These are phyloP conservation scores for Blastocystis sp. DNA, from an alignment of 352 stramenopile genomes.

Conservation along the genomic window DNA sequence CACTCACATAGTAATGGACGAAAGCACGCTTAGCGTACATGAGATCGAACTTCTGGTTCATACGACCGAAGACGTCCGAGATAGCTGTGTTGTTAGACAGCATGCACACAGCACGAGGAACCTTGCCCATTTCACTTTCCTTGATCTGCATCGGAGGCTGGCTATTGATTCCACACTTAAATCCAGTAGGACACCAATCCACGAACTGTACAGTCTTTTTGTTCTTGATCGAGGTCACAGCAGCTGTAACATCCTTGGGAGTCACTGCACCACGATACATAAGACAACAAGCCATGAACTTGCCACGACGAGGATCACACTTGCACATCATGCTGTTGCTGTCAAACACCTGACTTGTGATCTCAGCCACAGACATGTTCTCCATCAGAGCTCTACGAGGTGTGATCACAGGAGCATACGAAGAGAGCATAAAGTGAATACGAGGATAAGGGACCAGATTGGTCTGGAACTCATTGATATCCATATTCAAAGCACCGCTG, in stretches of 20 bases:
- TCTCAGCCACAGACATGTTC: constrained; percentile 89
- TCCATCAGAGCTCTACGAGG: constrained; percentile 94
- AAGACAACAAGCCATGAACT: constrained; percentile 96
- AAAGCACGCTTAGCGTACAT: constrained; percentile 99
- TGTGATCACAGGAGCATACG: constrained; percentile 93
- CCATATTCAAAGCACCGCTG: constrained; percentile 91
- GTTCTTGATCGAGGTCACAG: constrained; percentile 95
- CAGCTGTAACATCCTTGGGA: constrained; percentile 85
- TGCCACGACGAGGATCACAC: constrained; percentile 93
- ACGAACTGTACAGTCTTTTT: constrained; percentile 98
- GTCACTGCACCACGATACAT: constrained; percentile 89
- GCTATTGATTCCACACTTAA: constrained; percentile 99
- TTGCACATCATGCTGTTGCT: constrained; percentile 96
- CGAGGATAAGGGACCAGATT: constrained; percentile 96
- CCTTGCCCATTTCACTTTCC: constrained; percentile 86
- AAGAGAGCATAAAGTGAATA: constrained; percentile 98
- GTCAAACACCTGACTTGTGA: constrained; percentile 96
- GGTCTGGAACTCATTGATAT: constrained; percentile 98
- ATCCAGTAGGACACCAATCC: constrained; percentile 94
- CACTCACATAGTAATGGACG: constrained; percentile 97
- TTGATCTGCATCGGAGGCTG: constrained; percentile 89
- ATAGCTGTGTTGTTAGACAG: constrained; percentile 97
- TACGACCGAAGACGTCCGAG: constrained; percentile 89
- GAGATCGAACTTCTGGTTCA: constrained; percentile 98
- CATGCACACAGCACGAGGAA: constrained; percentile 95